These are phyloP conservation scores for Hemerocallis citrina DNA, from an alignment of 106 monocot genomes.

Conservation along the genomic window DNA sequence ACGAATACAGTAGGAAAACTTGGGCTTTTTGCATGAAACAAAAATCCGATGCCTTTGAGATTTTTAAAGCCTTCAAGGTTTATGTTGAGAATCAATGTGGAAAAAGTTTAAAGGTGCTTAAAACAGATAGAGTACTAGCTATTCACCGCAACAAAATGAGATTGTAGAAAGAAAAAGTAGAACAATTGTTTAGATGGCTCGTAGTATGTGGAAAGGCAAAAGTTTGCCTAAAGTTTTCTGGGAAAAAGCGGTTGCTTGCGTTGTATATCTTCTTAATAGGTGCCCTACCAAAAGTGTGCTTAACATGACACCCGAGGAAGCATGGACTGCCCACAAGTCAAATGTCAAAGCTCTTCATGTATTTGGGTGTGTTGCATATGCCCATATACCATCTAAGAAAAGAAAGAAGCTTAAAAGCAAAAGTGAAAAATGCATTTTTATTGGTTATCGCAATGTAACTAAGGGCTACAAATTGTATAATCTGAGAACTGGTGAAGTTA, in stretches of 20 bases:
- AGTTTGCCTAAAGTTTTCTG: not conserved
- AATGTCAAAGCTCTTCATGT: not conserved
- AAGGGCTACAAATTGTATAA: not conserved
- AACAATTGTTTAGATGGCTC: slow-evolving; percentile 3
- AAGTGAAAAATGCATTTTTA: too few species aligned
- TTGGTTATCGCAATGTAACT: not conserved
- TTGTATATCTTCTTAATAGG: too few species aligned
- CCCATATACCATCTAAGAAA: not conserved
- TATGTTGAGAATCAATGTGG: slow-evolving; percentile 4
- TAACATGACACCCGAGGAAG: not conserved
- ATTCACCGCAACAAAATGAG: slow-evolving; percentile 1
- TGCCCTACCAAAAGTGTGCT: not conserved
- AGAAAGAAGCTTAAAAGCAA: not conserved
- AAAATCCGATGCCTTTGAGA: not conserved
- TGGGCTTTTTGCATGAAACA: not conserved
- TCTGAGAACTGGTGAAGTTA: not conserved
- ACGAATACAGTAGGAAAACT: not conserved
- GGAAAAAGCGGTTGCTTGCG: not conserved
- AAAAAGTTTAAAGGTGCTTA: not conserved
- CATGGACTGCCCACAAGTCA: not conserved
- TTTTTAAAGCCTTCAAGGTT: not conserved
- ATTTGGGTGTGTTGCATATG: slow-evolving; percentile 5
- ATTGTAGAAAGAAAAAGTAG: not conserved
- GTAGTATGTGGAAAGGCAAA: slow-evolving; percentile 4
- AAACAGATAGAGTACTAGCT: not conserved